These are phyloP conservation scores for Kodamaea jinghongensis DNA, from an alignment of 805 yeast species.

Conservation along the genomic window DNA sequence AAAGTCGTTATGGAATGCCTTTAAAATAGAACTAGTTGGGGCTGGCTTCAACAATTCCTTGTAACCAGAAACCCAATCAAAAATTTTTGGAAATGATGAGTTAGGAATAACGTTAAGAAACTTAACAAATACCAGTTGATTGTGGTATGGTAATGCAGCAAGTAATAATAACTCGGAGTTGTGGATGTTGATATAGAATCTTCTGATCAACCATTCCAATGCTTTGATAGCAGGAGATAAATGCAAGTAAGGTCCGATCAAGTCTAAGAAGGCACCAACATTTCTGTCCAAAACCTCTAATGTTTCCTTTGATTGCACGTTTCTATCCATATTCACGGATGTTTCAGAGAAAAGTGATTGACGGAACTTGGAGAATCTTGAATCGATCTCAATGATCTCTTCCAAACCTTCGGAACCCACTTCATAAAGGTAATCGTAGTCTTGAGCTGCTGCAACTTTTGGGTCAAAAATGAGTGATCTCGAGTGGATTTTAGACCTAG, in stretches of 20 bases:
- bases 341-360: constrained; percentile 79
- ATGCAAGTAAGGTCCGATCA: constrained; percentile 74
- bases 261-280: constrained; percentile 66
- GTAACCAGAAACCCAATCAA: constrained; percentile 66
- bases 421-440: constrained; percentile 75
- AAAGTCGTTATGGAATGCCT: constrained; percentile 64
- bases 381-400: constrained; percentile 68
- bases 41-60: constrained; percentile 65
- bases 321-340: constrained; percentile 75
- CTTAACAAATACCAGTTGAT: constrained; percentile 69
- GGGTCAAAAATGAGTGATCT: constrained; percentile 85
- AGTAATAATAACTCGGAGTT: constrained; percentile 72
- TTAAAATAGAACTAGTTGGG: constrained; percentile 63
- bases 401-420: constrained; percentile 73
- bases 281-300: constrained; percentile 71
- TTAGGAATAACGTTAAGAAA: constrained; percentile 68
- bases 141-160: constrained; percentile 78
- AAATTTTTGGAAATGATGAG: constrained; percentile 66
- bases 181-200: constrained; percentile 80
- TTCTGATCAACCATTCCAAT: constrained; percentile 91
- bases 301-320: constrained; percentile 76
- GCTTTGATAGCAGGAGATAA: constrained; percentile 76
- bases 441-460: constrained; percentile 90
- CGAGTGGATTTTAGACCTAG: constrained; percentile 81
- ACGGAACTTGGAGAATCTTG: constrained; percentile 69